Evolutionary conservation across 1,284 basidiomycete species (phyloP).

Genomic region (Ganoderma meredithae): DNA sequence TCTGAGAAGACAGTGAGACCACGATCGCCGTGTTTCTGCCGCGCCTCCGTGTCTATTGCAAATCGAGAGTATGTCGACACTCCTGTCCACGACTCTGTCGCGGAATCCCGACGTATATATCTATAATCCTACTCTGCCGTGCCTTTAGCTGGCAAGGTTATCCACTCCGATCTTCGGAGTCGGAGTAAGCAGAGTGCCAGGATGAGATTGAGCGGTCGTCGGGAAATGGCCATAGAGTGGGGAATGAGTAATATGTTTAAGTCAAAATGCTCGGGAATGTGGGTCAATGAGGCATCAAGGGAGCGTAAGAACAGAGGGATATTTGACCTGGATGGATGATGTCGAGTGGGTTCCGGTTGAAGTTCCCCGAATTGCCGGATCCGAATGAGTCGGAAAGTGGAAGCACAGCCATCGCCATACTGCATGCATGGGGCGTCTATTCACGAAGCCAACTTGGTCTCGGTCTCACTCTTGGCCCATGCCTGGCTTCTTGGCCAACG

Average conservation of each 20-base stretch:
- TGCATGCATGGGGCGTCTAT: background rate
- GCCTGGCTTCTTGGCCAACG: background rate
- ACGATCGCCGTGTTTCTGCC: background rate
- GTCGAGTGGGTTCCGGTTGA: too few relatives aligned
- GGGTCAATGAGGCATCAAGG: background rate
- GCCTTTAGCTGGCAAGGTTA: too few relatives aligned
- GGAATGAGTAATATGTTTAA: background rate
- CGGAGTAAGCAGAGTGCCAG: too few relatives aligned
- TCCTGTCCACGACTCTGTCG: too few relatives aligned
- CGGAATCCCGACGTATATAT: too few relatives aligned
- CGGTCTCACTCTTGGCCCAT: background rate
- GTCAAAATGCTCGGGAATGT: background rate
- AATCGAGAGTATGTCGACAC: too few relatives aligned
- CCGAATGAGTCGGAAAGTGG: background rate
- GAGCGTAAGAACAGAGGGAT: background rate
- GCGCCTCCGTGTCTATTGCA: background rate
- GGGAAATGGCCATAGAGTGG: background rate
- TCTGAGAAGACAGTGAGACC: background rate
- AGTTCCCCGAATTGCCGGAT: background rate
- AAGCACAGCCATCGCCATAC: constrained; percentile 4
- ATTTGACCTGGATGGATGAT: too few relatives aligned
- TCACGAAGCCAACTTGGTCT: too few relatives aligned
- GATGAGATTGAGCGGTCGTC: background rate
- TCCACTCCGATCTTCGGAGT: too few relatives aligned
- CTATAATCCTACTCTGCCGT: too few relatives aligned